phyloP scores from a whole-genome alignment of 2,329 filamentous ascomycete species.

The Mycogone perniciosa region DNA sequence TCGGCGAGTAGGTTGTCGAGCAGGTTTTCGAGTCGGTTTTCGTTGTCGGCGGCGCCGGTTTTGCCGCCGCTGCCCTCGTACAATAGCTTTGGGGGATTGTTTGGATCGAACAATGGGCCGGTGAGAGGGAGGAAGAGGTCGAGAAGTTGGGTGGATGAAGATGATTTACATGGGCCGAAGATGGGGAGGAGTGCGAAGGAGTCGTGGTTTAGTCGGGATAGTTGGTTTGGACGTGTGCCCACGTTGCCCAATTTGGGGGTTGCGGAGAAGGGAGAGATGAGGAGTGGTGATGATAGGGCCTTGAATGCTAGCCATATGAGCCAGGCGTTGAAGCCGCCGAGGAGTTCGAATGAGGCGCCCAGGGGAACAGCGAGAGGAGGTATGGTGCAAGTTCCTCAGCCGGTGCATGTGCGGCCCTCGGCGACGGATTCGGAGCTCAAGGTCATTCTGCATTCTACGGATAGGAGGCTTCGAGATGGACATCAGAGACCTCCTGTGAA shows the following conservation, averaged over 20 bases:
- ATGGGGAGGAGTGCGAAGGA: constrained; percentile 26
- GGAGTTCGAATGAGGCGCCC: constrained; percentile 7
- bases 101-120: constrained; percentile 7
- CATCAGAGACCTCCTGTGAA: constrained; percentile 26
- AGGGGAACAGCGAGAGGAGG: constrained; percentile 2
- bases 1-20: constrained; percentile 16
- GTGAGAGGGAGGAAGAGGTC: constrained; percentile 20
- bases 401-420: constrained; percentile 18
- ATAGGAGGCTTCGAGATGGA: constrained; percentile 42
- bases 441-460: constrained; percentile 47
- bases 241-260: constrained; percentile 31
- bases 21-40: constrained; percentile 24
- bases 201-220: constrained; percentile 27
- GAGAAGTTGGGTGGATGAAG: constrained; percentile 40
- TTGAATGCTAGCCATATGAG: neutral
- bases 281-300: neutral
- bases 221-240: constrained; percentile 28
- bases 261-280: constrained; percentile 19
- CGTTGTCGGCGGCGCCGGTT: constrained; percentile 24
- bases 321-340: neutral
- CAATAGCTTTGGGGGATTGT: constrained; percentile 19
- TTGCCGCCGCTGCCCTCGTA: constrained; percentile 30
- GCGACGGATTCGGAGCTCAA: constrained; percentile 42
- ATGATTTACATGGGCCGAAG: constrained; percentile 43
- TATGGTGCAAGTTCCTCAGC: constrained; percentile 10